Percentiles rank a stretch among this genome's conserved stretches.
Conservation (phyloP, 306 rosid genomes). For the Ziziphus jujuba region DNA sequence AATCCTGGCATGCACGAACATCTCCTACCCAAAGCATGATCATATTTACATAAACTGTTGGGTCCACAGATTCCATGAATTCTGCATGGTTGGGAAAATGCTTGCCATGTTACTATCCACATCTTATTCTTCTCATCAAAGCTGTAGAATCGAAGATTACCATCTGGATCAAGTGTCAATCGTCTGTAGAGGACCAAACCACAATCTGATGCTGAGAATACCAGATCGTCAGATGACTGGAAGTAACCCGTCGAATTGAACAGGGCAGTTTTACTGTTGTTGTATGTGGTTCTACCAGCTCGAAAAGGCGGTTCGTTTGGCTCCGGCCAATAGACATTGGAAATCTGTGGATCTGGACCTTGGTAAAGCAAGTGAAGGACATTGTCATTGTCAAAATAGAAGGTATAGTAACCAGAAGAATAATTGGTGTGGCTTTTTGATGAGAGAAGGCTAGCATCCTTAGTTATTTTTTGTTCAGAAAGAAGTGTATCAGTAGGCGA, state of each 20-base stretch:
- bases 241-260: constrained; percentile 41
- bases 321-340: constrained; percentile 43
- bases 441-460: constrained; percentile 33
- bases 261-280: constrained; percentile 38
- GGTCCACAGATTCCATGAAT: constrained; percentile 41
- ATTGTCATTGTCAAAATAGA: constrained; percentile 39
- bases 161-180: constrained; percentile 38
- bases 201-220: constrained; percentile 31
- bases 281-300: constrained; percentile 33
- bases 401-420: constrained; percentile 45
- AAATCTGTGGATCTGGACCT: constrained; percentile 41
- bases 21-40: neutral
- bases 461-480: constrained; percentile 43
- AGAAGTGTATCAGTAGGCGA: constrained; percentile 57
- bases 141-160: constrained; percentile 42
- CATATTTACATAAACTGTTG: constrained; percentile 1
- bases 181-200: constrained; percentile 38
- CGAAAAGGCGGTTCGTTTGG: constrained; percentile 33
- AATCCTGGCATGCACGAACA: constrained; percentile 50
- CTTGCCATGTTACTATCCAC: constrained; percentile 52
- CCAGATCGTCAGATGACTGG: constrained; percentile 40
- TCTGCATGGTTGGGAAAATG: constrained; percentile 31
- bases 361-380: constrained; percentile 43
- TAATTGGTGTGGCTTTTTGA: constrained; percentile 46
- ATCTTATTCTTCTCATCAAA: constrained; percentile 8